Percentiles rank a stretch among this genome's conserved stretches.
Conservation (phyloP, 345 rosid genomes). For the Populus alba region DNA sequence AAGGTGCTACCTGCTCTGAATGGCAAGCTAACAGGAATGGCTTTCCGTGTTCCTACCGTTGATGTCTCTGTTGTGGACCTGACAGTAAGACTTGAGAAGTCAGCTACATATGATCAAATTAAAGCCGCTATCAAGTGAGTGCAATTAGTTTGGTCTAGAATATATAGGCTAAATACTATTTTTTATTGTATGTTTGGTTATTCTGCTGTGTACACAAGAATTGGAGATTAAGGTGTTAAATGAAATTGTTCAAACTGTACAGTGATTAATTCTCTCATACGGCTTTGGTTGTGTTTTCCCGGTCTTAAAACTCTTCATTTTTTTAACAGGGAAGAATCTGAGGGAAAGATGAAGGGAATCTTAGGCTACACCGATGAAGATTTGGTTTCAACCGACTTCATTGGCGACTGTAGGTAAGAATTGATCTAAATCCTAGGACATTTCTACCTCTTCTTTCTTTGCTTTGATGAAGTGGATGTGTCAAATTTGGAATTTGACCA, state of each 20-base stretch:
- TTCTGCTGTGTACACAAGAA: background rate
- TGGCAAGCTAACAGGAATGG: slow-evolving; percentile 32
- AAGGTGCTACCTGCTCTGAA: slow-evolving; percentile 31
- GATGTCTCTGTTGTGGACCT: slow-evolving; percentile 37
- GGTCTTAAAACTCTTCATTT: background rate
- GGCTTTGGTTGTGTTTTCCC: background rate
- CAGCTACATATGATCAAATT: slow-evolving; percentile 19
- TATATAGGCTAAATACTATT: background rate
- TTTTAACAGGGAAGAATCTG: slow-evolving; percentile 24
- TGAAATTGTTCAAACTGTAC: background rate
- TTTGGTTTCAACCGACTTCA: slow-evolving; percentile 23
- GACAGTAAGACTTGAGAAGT: slow-evolving; percentile 24
- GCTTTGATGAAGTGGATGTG: background rate
- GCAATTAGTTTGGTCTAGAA: background rate
- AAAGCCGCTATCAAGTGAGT: slow-evolving; percentile 34
- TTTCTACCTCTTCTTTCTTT: background rate
- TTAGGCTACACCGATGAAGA: slow-evolving; percentile 30
- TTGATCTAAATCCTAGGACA: background rate
- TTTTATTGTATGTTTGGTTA: background rate
- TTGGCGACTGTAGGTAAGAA: slow-evolving; percentile 25
- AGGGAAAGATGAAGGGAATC: slow-evolving; percentile 31
- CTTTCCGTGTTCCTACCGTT: slow-evolving; percentile 31
- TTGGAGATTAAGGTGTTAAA: background rate
- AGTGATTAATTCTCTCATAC: background rate
- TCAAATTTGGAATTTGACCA: background rate